Conservation (phyloP, 225 moss, liverwort and hornwort species). For the Bryoerythrophyllum caledonicum region DNA sequence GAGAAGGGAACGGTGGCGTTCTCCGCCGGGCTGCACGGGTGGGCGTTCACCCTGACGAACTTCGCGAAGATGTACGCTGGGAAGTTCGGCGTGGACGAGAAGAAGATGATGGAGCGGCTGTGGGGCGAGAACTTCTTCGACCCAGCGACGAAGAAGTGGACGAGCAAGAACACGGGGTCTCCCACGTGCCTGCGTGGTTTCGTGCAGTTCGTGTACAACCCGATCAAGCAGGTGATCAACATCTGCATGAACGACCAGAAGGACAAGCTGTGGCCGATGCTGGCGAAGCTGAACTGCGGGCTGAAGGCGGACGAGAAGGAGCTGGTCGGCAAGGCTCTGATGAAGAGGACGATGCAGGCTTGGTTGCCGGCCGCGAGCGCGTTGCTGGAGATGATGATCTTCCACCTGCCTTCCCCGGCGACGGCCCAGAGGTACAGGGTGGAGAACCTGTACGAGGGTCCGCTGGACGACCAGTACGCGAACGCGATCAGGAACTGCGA, state of each 20-base stretch:
- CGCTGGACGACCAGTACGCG: constrained; percentile 60
- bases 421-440: constrained; percentile 62
- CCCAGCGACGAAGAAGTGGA: constrained; percentile 83
- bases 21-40: constrained; percentile 64
- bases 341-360: constrained; percentile 71
- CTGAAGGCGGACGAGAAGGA: constrained; percentile 65
- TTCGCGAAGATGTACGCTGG: constrained; percentile 69
- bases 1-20: constrained; percentile 73
- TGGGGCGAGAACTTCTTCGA: constrained; percentile 99
- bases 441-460: constrained; percentile 70
- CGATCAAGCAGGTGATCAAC: constrained; percentile 81
- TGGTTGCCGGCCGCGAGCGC: constrained; percentile 59
- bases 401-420: constrained; percentile 55
- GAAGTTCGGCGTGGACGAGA: constrained; percentile 66
- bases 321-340: constrained; percentile 44
- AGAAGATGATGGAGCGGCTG: constrained; percentile 96
- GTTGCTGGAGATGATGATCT: constrained; percentile 72
- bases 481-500: constrained; percentile 65
- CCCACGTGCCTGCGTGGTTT: constrained; percentile 77
- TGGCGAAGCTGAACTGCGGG: constrained; percentile 62
- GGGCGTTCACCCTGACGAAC: constrained; percentile 66
- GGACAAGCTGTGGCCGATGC: constrained; percentile 92
- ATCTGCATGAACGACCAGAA: constrained; percentile 98
- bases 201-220: constrained; percentile 94
- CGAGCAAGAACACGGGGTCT: constrained; percentile 63